These are phyloP conservation scores for Stephania cephalantha DNA, from an alignment of 164 flowering plant genomes.

Conservation along the genomic window DNA sequence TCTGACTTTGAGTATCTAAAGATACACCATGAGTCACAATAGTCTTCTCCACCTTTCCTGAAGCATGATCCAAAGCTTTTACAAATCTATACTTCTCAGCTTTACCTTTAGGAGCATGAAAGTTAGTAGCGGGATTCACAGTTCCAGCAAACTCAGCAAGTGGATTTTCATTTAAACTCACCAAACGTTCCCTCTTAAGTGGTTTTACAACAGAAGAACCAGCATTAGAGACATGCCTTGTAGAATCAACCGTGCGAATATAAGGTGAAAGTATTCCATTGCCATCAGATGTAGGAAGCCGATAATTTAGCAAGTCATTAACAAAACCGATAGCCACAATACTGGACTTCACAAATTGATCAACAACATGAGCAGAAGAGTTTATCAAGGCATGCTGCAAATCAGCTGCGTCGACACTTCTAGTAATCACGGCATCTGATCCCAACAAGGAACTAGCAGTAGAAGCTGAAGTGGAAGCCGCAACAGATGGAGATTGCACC, in stretches of 20 bases:
- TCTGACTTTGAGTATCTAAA: conserved; percentile 29
- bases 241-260: conserved; percentile 47
- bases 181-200: conserved; percentile 29
- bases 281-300: conserved; percentile 49
- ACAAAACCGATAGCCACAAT: conserved; percentile 62
- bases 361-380: conserved; percentile 37
- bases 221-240: conserved; percentile 30
- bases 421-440: conserved; percentile 29
- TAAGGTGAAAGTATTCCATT: conserved; percentile 26
- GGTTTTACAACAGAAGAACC: conserved; percentile 39
- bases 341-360: conserved; percentile 66
- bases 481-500: conserved; percentile 23
- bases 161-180: conserved; percentile 32
- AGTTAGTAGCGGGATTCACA: conserved; percentile 19
- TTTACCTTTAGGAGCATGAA: conserved; percentile 31
- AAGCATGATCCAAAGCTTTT: conserved; percentile 25
- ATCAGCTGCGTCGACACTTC: conserved; percentile 17
- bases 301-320: conserved; percentile 53
- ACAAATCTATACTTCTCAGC: conserved; percentile 22
- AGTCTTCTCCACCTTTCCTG: conserved; percentile 25
- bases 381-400: conserved; percentile 22
- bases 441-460: conserved; percentile 23
- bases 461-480: conserved; percentile 31
- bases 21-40: conserved; percentile 19
- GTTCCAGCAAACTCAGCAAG: conserved; percentile 24